Evolutionary conservation across 2,329 filamentous ascomycete genomes (phyloP).

Genomic region (Hypoxylon sp.): DNA sequence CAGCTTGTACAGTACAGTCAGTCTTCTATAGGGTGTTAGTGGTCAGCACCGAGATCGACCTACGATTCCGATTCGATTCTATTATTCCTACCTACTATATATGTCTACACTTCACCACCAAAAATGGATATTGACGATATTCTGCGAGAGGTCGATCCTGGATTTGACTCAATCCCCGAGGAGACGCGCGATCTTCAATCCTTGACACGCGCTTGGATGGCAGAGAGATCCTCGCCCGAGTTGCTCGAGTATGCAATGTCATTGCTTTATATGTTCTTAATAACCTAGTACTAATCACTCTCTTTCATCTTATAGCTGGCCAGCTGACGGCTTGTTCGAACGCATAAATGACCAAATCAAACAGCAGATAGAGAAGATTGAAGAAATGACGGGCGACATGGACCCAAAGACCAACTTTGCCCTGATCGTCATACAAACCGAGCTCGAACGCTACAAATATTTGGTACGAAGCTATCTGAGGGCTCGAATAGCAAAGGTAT

Average conservation of each 20-base stretch:
- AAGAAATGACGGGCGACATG: conserved; percentile 82
- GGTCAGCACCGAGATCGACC: no score
- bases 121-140: conserved; percentile 84
- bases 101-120: no score
- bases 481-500: conserved; percentile 85
- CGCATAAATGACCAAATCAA: conserved; percentile 78
- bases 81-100: no score
- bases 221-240: conserved; percentile 88
- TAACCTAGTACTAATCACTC: no score
- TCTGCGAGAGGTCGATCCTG: conserved; percentile 74
- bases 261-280: no score
- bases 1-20: no score
- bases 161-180: conserved; percentile 60
- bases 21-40: no score
- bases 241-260: conserved; percentile 72
- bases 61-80: no score
- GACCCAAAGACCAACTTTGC: conserved; percentile 92
- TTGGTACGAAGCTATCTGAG: conserved; percentile 84
- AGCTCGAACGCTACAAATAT: conserved; percentile 93
- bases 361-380: conserved; percentile 74
- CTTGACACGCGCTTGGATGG: conserved; percentile 90
- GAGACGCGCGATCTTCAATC: conserved; percentile 82
- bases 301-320: conserved; percentile 60
- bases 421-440: conserved; percentile 94
- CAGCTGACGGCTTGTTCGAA: conserved; percentile 78